phyloP scores from a whole-genome alignment of 2,329 filamentous ascomycete species.

The Trichoderma endophyticum region DNA sequence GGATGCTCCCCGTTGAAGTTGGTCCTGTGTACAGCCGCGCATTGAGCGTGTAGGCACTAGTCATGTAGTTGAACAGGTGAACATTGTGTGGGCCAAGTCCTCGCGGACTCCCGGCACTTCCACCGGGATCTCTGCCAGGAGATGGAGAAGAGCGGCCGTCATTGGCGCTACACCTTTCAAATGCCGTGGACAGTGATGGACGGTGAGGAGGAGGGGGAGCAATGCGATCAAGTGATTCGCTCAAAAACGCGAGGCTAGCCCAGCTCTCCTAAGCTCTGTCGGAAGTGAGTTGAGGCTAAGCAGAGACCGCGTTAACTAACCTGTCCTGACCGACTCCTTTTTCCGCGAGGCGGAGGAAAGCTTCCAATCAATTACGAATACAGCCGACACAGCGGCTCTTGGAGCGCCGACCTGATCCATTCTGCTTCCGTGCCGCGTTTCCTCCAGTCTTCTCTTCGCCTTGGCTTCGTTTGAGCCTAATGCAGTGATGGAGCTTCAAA shows the following conservation, averaged over 20 bases:
- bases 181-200: background rate
- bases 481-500: slow-evolving; percentile 1
- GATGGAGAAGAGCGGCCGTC: background rate
- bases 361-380: background rate
- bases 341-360: background rate
- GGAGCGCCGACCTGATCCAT: background rate
- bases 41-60: background rate
- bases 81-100: background rate
- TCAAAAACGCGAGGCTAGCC: background rate
- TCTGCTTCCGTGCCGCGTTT: background rate
- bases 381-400: background rate
- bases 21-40: background rate
- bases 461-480: background rate
- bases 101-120: background rate
- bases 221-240: background rate
- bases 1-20: background rate
- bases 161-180: background rate
- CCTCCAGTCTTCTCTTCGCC: background rate
- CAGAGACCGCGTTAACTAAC: background rate
- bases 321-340: background rate
- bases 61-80: background rate
- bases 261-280: background rate
- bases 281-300: background rate
- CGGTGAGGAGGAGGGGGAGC: background rate
- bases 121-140: background rate